phyloP scores from a whole-genome alignment of 2,329 filamentous ascomycete genomes.

The Pseudogymnoascus destructans region DNA sequence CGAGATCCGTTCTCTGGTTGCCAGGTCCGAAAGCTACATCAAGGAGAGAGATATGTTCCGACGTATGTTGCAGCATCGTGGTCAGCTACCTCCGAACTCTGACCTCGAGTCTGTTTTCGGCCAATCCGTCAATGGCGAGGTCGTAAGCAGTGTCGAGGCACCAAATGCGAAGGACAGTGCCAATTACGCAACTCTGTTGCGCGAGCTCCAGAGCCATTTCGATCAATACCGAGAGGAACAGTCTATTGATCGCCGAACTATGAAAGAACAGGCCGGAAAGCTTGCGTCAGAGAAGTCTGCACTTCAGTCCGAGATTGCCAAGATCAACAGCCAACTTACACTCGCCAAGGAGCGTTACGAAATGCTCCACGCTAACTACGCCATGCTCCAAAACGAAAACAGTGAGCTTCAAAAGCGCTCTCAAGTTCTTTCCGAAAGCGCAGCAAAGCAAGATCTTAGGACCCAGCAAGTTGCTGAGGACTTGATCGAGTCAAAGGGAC shows the following conservation, averaged over 20 bases:
- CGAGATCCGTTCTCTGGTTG: slow-evolving; percentile 68
- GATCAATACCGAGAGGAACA: slow-evolving; percentile 83
- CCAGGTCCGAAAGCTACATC: slow-evolving; percentile 83
- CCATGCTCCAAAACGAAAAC: slow-evolving; percentile 73
- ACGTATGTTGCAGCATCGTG: slow-evolving; percentile 72
- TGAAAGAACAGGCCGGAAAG: slow-evolving; percentile 74
- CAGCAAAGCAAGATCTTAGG: slow-evolving; percentile 78
- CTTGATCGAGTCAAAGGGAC: slow-evolving; percentile 68
- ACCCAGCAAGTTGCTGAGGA: slow-evolving; percentile 91
- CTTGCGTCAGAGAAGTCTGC: slow-evolving; percentile 71
- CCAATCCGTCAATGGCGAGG: slow-evolving; percentile 50
- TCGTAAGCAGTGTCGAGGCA: slow-evolving; percentile 43
- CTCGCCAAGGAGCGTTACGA: slow-evolving; percentile 75
- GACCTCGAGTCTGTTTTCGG: slow-evolving; percentile 60
- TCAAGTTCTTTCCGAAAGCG: slow-evolving; percentile 62
- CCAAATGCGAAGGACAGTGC: slow-evolving; percentile 43
- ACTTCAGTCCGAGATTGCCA: slow-evolving; percentile 70
- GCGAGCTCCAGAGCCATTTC: slow-evolving; percentile 80
- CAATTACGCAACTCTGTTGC: slow-evolving; percentile 64
- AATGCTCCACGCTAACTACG: slow-evolving; percentile 80
- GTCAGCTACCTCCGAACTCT: slow-evolving; percentile 41
- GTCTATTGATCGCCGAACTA: slow-evolving; percentile 61
- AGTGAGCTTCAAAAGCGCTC: slow-evolving; percentile 73
- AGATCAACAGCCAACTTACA: slow-evolving; percentile 65
- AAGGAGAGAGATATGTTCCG: slow-evolving; percentile 97